phyloP scores from a whole-genome alignment of 305 asterid genomes.

The Ilex paraguariensis region DNA sequence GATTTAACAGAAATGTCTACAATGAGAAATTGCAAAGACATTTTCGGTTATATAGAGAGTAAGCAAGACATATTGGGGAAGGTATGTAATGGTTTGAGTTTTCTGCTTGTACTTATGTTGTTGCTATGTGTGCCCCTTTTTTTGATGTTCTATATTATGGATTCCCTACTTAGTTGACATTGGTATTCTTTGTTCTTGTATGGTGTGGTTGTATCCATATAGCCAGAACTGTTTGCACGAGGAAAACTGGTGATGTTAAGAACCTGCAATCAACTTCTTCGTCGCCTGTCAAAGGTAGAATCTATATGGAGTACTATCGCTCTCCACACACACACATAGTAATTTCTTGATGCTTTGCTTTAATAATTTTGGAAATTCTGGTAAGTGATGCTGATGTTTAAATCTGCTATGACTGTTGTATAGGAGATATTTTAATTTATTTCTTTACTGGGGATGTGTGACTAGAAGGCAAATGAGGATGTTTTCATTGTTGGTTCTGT shows the following conservation, averaged over 20 bases:
- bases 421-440: too few species aligned
- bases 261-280: slow-evolving; percentile 98
- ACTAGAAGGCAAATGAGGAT: too few species aligned
- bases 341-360: too few species aligned
- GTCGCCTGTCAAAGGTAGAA: slow-evolving; percentile 87
- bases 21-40: slow-evolving; percentile 93
- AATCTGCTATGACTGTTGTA: too few species aligned
- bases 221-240: slow-evolving; percentile 97
- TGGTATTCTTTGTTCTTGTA: slow-evolving; percentile 8
- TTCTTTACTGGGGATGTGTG: too few species aligned
- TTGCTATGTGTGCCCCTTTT: background rate
- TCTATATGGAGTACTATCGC: background rate
- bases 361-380: too few species aligned
- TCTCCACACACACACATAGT: too few species aligned
- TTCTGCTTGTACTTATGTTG: background rate
- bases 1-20: slow-evolving; percentile 99
- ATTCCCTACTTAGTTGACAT: slow-evolving; percentile 12
- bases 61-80: slow-evolving; percentile 96
- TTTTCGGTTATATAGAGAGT: slow-evolving; percentile 89
- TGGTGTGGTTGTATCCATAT: slow-evolving; percentile 14
- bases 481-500: too few species aligned
- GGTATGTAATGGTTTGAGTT: slow-evolving; percentile 37
- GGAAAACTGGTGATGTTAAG: slow-evolving; percentile 99
- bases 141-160: slow-evolving; percentile 7
- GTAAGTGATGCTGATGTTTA: too few species aligned